phyloP scores from a whole-genome alignment of 2,329 filamentous ascomycete species.

The Mycosphaerella sp. region DNA sequence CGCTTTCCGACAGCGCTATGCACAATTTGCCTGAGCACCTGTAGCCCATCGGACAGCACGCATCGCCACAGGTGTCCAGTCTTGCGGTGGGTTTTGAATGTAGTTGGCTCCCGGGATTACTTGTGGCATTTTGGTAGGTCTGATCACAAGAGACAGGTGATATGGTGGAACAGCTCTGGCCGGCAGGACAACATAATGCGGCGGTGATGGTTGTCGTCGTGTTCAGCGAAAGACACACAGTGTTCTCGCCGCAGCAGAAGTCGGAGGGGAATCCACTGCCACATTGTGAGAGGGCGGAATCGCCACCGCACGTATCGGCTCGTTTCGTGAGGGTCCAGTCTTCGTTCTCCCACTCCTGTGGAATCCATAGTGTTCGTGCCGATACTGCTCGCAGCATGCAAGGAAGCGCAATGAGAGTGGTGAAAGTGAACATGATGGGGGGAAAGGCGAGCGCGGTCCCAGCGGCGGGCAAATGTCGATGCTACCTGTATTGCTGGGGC shows the following conservation, averaged over 20 bases:
- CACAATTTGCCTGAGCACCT: slow-evolving; percentile 58
- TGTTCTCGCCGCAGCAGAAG: slow-evolving; percentile 58
- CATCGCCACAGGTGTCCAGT: slow-evolving; percentile 52
- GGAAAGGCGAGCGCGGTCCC: slow-evolving; percentile 9
- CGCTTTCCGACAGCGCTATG: slow-evolving; percentile 30
- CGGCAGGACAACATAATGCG: slow-evolving; percentile 62
- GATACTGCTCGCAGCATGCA: slow-evolving; percentile 15
- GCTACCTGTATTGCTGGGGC: not conserved
- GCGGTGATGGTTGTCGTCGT: slow-evolving; percentile 60
- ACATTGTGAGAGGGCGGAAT: slow-evolving; percentile 47
- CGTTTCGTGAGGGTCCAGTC: slow-evolving; percentile 21
- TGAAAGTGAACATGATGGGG: slow-evolving; percentile 12
- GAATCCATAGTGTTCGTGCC: slow-evolving; percentile 25
- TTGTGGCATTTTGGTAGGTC: slow-evolving; percentile 52
- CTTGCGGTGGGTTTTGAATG: slow-evolving; percentile 58
- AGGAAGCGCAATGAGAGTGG: slow-evolving; percentile 29
- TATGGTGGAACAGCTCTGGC: slow-evolving; percentile 54
- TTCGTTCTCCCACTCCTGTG: slow-evolving; percentile 16
- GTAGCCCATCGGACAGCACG: slow-evolving; percentile 69
- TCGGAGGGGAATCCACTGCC: slow-evolving; percentile 50
- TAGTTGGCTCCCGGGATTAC: slow-evolving; percentile 53
- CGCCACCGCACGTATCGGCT: slow-evolving; percentile 44
- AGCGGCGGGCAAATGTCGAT: slow-evolving; percentile 12
- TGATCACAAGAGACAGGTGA: slow-evolving; percentile 59
- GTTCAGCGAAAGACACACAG: slow-evolving; percentile 53